Evolutionary conservation across 805 yeast genomes (phyloP).

Genomic region (Wickerhamiella allomyrinae): DNA sequence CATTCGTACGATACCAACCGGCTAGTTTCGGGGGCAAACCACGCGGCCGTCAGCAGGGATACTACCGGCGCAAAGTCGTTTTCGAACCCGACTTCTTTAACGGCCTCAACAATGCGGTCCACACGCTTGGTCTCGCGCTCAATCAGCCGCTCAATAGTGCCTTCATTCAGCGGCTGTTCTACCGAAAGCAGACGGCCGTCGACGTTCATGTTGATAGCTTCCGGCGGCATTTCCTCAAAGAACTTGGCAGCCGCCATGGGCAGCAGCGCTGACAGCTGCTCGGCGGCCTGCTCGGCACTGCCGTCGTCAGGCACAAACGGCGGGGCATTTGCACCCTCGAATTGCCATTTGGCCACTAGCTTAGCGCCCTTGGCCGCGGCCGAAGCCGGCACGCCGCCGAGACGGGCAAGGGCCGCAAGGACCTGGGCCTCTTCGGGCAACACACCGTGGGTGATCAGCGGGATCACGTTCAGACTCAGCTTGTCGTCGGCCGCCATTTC

Average conservation of each 20-base stretch:
- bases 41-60: not conserved
- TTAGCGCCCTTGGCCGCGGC: not conserved
- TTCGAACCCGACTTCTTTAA: not conserved
- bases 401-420: not conserved
- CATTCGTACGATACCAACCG: not conserved
- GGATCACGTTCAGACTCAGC: not conserved
- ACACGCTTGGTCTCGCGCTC: conserved; percentile 12
- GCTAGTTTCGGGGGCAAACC: conserved; percentile 1
- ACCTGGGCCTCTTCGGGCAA: not conserved
- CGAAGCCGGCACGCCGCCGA: not conserved
- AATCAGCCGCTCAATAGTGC: conserved; percentile 5
- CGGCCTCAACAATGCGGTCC: conserved; percentile 3
- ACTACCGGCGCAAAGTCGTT: not conserved
- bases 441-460: not conserved
- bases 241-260: not conserved
- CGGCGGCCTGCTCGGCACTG: not conserved
- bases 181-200: conserved; percentile 13
- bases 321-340: not conserved
- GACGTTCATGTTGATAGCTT: conserved; percentile 4
- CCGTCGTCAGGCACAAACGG: not conserved
- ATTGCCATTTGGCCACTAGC: not conserved
- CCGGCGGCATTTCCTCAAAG: not conserved
- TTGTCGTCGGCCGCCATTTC: conserved; percentile 11
- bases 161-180: not conserved
- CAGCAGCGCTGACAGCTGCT: not conserved